Conservation (phyloP, 768 basidiomycete species). For the Trametes coccinea region DNA sequence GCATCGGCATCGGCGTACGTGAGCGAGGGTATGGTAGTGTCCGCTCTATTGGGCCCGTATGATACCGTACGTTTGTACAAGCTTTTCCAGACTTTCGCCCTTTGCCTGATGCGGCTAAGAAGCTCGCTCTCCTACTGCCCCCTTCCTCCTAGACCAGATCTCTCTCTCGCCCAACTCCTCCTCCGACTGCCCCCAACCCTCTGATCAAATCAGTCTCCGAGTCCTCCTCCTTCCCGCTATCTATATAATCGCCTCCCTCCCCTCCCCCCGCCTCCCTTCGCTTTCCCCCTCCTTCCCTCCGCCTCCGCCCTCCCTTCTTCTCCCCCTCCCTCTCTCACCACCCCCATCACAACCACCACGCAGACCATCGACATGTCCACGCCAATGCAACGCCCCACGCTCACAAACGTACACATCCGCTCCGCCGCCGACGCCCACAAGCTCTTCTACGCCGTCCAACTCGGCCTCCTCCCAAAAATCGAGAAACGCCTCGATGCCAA, state of each 20-base stretch:
- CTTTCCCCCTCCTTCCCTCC: constrained; percentile 21
- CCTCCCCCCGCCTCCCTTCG: constrained; percentile 18
- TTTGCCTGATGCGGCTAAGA: constrained; percentile 22
- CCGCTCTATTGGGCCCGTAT: constrained; percentile 7
- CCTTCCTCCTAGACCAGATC: too few relatives aligned
- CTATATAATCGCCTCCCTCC: constrained; percentile 23
- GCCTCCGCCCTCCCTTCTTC: constrained; percentile 24
- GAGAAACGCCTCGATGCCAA: constrained; percentile 76
- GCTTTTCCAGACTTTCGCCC: constrained; percentile 15
- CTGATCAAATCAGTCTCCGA: constrained; percentile 14
- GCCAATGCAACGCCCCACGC: constrained; percentile 72
- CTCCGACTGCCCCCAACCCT: neutral
- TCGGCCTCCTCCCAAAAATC: constrained; percentile 67
- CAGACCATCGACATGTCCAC: constrained; percentile 11
- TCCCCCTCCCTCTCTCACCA: constrained; percentile 22
- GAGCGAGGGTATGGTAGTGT: constrained; percentile 8
- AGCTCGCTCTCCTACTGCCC: constrained; percentile 10
- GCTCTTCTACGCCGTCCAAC: constrained; percentile 73
- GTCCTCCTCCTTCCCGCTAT: constrained; percentile 9
- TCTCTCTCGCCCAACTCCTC: neutral
- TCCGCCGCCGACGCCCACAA: constrained; percentile 78
- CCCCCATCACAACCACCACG: neutral
- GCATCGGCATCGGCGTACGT: neutral
- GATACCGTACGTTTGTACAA: neutral
- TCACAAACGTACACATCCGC: constrained; percentile 70